A percentile compares a stretch with the other conserved stretches of the same genome.
phyloP scores from a whole-genome alignment of 495 filamentous ascomycete species.

The Pyronema domesticum region DNA sequence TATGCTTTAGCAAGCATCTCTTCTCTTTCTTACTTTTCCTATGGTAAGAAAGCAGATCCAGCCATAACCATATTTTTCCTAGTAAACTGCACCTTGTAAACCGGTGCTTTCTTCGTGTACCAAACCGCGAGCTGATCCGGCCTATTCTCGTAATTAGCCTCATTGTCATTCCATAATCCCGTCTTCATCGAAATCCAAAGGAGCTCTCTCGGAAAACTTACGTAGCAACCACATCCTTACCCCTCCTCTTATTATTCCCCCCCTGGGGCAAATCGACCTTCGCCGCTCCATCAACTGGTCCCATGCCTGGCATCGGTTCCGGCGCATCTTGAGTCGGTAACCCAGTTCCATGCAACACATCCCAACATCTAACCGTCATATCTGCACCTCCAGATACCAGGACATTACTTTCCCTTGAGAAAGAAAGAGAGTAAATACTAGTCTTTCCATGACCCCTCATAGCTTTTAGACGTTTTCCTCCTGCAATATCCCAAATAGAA shows the following conservation, averaged over 20 bases:
- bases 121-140: slow-evolving; percentile 87
- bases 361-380: slow-evolving; percentile 83
- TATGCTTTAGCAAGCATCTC: not conserved
- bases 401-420: slow-evolving; percentile 74
- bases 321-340: slow-evolving; percentile 33
- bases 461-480: slow-evolving; percentile 66
- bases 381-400: slow-evolving; percentile 83
- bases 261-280: slow-evolving; percentile 20
- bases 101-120: slow-evolving; percentile 85
- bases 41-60: slow-evolving; percentile 65
- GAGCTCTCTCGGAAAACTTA: slow-evolving; percentile 8
- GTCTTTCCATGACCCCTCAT: slow-evolving; percentile 89
- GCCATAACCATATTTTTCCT: slow-evolving; percentile 82
- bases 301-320: slow-evolving; percentile 33
- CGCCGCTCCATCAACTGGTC: slow-evolving; percentile 18
- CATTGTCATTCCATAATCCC: not conserved
- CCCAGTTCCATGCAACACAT: slow-evolving; percentile 41
- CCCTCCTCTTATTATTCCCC: slow-evolving; percentile 38
- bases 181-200: not conserved
- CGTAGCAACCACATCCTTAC: slow-evolving; percentile 76
- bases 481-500: slow-evolving; percentile 77
- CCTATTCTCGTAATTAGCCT: slow-evolving; percentile 5
- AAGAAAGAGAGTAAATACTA: slow-evolving; percentile 81
- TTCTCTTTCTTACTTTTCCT: slow-evolving; percentile 2
- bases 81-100: slow-evolving; percentile 85